phyloP scores from a whole-genome alignment of 148 eudicot genomes.

The Selenicereus undatus region DNA sequence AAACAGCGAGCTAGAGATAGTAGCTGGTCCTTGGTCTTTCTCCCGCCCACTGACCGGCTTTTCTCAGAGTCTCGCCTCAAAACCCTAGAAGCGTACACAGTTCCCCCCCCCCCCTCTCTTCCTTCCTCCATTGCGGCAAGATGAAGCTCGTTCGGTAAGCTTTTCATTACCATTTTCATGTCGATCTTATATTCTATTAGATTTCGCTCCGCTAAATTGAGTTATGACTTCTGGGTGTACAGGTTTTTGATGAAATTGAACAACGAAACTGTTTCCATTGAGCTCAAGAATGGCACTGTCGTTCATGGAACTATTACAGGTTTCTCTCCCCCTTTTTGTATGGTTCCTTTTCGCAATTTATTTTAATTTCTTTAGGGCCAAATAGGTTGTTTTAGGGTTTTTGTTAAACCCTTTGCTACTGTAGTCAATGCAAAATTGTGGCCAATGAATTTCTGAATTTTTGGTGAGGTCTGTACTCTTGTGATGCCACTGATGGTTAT shows the following conservation, averaged over 20 bases:
- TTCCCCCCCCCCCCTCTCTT: neutral
- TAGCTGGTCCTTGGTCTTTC: neutral
- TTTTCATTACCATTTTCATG: neutral
- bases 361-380: neutral
- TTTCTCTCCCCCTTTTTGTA: conserved; percentile 8
- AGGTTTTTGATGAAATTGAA: conserved; percentile 78
- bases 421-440: neutral
- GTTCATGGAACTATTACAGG: conserved; percentile 68
- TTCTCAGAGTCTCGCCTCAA: neutral
- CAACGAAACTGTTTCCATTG: conserved; percentile 71
- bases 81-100: neutral
- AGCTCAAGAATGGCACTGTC: conserved; percentile 65
- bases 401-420: neutral
- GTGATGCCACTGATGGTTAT: neutral
- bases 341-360: neutral
- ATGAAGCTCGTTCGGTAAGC: conserved; percentile 2
- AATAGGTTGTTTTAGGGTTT: neutral
- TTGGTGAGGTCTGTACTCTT: neutral
- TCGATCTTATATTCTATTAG: neutral
- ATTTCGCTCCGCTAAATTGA: neutral
- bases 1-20: neutral
- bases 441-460: too few relatives aligned
- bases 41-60: neutral
- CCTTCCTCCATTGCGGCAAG: neutral
- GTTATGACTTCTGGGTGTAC: neutral